These are phyloP conservation scores for Leccinum solheimii DNA, from an alignment of 1,284 basidiomycete species.

Conservation along the genomic window DNA sequence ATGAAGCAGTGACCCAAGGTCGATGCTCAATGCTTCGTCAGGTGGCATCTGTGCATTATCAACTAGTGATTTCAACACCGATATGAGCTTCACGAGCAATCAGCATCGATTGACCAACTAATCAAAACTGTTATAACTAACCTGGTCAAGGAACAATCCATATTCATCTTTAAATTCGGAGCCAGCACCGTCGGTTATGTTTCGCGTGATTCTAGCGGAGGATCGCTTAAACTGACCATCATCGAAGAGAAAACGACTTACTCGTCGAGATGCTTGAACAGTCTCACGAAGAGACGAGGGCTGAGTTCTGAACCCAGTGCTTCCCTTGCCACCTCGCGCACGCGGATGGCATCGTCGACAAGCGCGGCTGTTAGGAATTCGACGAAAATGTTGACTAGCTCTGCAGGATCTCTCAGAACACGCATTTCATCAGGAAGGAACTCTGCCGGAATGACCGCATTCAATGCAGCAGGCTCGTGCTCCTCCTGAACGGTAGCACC, in stretches of 20 bases:
- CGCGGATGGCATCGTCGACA: constrained; percentile 58
- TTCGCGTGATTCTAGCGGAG: constrained; percentile 45
- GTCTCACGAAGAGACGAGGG: constrained; percentile 61
- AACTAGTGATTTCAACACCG: constrained; percentile 72
- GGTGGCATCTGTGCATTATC: constrained; percentile 66
- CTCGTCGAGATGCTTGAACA: constrained; percentile 76
- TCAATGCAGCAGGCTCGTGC: constrained; percentile 49
- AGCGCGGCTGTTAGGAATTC: constrained; percentile 71
- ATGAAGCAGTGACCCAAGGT: constrained; percentile 67
- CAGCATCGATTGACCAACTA: constrained; percentile 10
- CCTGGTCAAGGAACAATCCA: constrained; percentile 75
- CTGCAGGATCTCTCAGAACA: constrained; percentile 55
- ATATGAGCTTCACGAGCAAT: constrained; percentile 55
- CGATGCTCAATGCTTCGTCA: constrained; percentile 66
- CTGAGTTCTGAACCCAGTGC: constrained; percentile 80
- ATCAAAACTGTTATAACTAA: constrained; percentile 29
- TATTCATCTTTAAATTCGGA: constrained; percentile 53
- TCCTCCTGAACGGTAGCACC: constrained; percentile 63
- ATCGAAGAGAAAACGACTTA: constrained; percentile 39
- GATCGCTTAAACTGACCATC: not conserved
- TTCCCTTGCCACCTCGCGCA: constrained; percentile 76
- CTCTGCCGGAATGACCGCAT: constrained; percentile 56
- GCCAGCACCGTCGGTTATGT: constrained; percentile 47
- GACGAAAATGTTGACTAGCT: constrained; percentile 65
- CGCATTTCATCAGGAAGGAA: constrained; percentile 73